Evolutionary conservation across 2,329 filamentous ascomycete species (phyloP).

Genomic region (Arthrobotrys sinensis): DNA sequence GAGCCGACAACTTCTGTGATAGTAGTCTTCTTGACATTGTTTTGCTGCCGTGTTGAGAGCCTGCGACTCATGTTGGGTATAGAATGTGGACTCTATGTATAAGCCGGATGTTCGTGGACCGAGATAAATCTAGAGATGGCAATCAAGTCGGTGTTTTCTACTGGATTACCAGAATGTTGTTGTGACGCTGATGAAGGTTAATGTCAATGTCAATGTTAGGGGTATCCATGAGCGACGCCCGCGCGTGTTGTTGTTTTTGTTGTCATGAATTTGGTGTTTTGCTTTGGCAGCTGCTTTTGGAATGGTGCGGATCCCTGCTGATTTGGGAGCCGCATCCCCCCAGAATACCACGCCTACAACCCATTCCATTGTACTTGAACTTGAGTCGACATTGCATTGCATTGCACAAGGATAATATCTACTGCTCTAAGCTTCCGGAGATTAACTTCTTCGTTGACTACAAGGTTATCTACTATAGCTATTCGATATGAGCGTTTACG

Average conservation of each 20-base stretch:
- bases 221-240: neutral
- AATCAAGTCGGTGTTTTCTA: neutral
- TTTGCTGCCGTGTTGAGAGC: constrained; percentile 49
- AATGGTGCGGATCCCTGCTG: neutral
- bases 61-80: constrained; percentile 49
- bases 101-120: neutral
- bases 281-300: constrained; percentile 13
- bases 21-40: constrained; percentile 34
- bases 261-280: constrained; percentile 40
- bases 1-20: neutral
- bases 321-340: neutral
- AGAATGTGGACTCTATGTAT: neutral
- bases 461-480: no score
- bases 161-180: neutral
- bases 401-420: no score
- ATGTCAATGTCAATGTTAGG: neutral
- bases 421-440: no score
- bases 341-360: constrained; percentile 42
- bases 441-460: no score
- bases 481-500: neutral
- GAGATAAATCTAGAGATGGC: neutral
- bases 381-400: no score
- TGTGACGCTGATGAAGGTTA: neutral
- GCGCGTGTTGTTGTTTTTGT: constrained; percentile 56
- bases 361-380: neutral